These are phyloP conservation scores for Comarum palustre DNA, from an alignment of 306 rosid genomes.

Conservation along the genomic window DNA sequence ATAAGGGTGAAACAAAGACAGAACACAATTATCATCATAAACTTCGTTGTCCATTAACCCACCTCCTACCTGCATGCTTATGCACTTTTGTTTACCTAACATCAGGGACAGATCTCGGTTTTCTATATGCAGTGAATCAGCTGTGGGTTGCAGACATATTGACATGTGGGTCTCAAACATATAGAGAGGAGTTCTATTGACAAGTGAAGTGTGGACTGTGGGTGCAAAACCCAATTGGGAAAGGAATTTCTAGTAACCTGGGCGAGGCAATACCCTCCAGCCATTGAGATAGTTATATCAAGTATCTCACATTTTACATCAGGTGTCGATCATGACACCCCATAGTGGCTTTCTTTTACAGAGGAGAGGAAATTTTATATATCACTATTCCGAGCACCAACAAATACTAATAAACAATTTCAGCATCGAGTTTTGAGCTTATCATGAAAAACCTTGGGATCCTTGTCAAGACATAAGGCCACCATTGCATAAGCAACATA, in stretches of 20 bases:
- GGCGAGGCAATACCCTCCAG: background rate
- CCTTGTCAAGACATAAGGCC: slow-evolving; percentile 95
- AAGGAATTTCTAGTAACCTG: background rate
- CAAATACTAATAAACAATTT: slow-evolving; percentile 1
- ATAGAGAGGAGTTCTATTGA: background rate
- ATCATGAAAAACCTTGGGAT: slow-evolving; percentile 63
- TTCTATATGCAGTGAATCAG: background rate
- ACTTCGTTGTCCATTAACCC: background rate
- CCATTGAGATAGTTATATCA: background rate
- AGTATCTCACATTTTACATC: background rate
- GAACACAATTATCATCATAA: background rate
- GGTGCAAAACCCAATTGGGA: background rate
- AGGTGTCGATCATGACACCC: background rate
- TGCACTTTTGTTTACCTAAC: background rate
- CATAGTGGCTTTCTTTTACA: background rate
- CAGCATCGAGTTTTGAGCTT: background rate
- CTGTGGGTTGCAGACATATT: background rate
- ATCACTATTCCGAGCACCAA: slow-evolving; percentile 24
- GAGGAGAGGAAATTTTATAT: slow-evolving; percentile 9
- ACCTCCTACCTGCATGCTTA: background rate
- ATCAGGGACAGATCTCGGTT: background rate
- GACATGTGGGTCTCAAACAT: background rate
- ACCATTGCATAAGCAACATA: slow-evolving; percentile 88
- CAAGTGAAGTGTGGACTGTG: background rate
- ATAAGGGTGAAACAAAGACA: background rate